Percentiles rank a stretch among this genome's conserved stretches.
These are phyloP conservation scores for Huntiella bhutanensis DNA, from an alignment of 2,329 filamentous ascomycete species.

Conservation along the genomic window DNA sequence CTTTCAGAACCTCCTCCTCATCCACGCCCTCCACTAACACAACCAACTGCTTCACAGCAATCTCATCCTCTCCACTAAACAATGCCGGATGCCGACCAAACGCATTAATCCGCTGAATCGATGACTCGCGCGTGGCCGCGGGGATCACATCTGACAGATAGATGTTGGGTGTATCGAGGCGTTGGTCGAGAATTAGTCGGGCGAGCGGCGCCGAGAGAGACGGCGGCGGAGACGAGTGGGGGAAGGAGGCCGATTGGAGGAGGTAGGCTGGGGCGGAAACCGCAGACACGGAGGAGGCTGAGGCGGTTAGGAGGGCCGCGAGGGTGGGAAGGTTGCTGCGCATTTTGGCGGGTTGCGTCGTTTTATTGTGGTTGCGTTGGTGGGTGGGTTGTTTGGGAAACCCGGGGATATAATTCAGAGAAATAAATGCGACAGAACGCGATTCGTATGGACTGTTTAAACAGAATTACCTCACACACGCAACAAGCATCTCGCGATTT, in stretches of 20 bases:
- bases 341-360: constrained; percentile 3
- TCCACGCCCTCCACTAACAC: constrained; percentile 38
- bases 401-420: not conserved
- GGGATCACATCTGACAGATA: constrained; percentile 8
- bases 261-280: constrained; percentile 9
- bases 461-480: no score
- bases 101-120: constrained; percentile 9
- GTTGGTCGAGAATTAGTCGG: constrained; percentile 10
- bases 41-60: constrained; percentile 29
- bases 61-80: constrained; percentile 3
- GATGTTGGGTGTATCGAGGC: constrained; percentile 11
- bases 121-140: constrained; percentile 7
- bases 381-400: not conserved
- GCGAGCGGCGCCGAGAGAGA: constrained; percentile 7
- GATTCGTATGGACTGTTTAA: no score
- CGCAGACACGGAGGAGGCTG: constrained; percentile 7
- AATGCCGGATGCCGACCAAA: constrained; percentile 9
- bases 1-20: not conserved
- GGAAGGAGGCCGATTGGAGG: constrained; percentile 1
- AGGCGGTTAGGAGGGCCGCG: constrained; percentile 6
- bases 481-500: no score
- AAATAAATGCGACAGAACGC: no score
- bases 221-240: not conserved
- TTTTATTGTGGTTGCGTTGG: not conserved
- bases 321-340: constrained; percentile 7